phyloP scores from a whole-genome alignment of 805 yeast genomes.

The Middelhovenomyces tepae region DNA sequence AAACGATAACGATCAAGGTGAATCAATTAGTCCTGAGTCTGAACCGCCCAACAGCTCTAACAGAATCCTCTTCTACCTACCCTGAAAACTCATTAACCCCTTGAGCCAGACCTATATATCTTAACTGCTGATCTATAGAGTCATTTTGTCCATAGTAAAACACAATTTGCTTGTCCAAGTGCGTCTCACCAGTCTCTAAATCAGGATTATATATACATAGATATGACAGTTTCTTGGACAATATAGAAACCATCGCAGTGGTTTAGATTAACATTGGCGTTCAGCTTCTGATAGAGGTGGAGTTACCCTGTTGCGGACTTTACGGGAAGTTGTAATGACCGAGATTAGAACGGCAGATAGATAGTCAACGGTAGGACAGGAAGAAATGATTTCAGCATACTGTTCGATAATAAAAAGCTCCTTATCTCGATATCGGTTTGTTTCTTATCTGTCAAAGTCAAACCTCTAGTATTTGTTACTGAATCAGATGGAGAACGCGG shows the following conservation, averaged over 20 bases:
- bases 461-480: too few relatives aligned
- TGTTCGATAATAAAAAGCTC: too few relatives aligned
- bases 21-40: not conserved
- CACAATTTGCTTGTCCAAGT: conserved; percentile 29
- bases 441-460: too few relatives aligned
- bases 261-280: not conserved
- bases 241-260: not conserved
- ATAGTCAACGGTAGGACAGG: not conserved
- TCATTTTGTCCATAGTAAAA: conserved; percentile 23
- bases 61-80: too few relatives aligned
- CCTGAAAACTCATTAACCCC: conserved; percentile 27
- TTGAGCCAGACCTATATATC: conserved; percentile 36
- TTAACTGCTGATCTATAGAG: conserved; percentile 28
- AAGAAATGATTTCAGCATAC: too few relatives aligned
- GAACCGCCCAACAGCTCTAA: not conserved
- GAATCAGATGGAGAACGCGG: too few relatives aligned
- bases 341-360: not conserved
- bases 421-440: too few relatives aligned
- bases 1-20: not conserved
- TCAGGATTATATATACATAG: conserved; percentile 33
- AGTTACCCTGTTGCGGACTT: too few relatives aligned
- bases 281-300: not conserved
- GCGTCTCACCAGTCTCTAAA: conserved; percentile 25
- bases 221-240: conserved; percentile 10
- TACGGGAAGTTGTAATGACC: too few relatives aligned